Evolutionary conservation across 306 rosid species (phyloP), one percentile per base, ranked within the genome.

Genomic region (Senna tora): DNA sequence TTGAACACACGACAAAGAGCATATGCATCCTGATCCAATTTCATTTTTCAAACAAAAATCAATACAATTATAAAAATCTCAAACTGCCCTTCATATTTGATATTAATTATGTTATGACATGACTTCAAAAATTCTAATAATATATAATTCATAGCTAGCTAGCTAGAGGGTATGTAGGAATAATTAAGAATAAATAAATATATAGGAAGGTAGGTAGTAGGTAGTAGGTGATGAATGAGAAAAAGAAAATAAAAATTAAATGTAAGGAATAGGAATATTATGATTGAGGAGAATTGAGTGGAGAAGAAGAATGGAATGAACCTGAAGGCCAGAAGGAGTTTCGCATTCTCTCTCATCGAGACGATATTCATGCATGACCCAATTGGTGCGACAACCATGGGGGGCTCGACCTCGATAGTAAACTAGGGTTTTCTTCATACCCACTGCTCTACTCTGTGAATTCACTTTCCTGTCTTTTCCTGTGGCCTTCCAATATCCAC

Each of bases 341-440:
- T 91, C 96, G 8, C 97, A 91, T 81, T 94, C 89, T 30, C 84
- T 84, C 30, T 94, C 97, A 51, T 91, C 96, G 2, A 94, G 99
- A 56, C 99, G 97, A 16, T 94, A 94, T 45, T 94, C 99, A 49
- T 94, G 99, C 99, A 94, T 94, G 50, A 94, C 96, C 99, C 99
- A 94, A 53, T 79, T 88, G 0, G 97, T 88, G n/a, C 99, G 92
- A 16, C 75, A 76, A 0, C 99, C 99, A 36, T 94, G 99, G 0
- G 99, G 99, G 5, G 99, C 99, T 56, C 99, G 83, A 4, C 99
- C 99, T 38, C 97, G 33, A 70, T 94, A 94, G 79, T 94, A 94
- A 84, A 94, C 99, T 72, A 94, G 88, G 82, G 99, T 94, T 86
- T 94, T 94, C 85, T 94, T 94, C 97, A 88, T 94, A 2, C 99